Percentiles rank a stretch among this genome's conserved stretches.
Conservation (phyloP, 129 eudicot species). For the Helianthus tuberosus region DNA sequence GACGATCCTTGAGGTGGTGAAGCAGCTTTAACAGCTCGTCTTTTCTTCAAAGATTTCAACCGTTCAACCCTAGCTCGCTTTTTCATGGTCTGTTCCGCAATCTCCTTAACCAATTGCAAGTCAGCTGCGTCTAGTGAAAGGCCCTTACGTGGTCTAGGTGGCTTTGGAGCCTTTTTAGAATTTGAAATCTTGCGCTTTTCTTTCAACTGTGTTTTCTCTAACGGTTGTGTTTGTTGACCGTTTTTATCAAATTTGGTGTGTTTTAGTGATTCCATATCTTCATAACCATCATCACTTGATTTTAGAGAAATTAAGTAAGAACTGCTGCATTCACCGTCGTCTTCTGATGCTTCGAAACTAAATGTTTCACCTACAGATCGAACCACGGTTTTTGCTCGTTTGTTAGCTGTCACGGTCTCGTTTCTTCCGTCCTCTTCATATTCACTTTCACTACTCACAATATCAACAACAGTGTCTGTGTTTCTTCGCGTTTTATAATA, state of each 20-base stretch:
- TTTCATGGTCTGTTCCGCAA: slow-evolving; percentile 69
- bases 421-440: slow-evolving; percentile 34
- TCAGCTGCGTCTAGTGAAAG: slow-evolving; percentile 68
- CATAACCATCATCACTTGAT: slow-evolving; percentile 31
- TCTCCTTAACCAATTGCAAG: slow-evolving; percentile 60
- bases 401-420: slow-evolving; percentile 25
- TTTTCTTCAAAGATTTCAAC: slow-evolving; percentile 62
- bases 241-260: slow-evolving; percentile 42
- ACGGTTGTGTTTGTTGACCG: slow-evolving; percentile 39
- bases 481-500: slow-evolving; percentile 32
- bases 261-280: slow-evolving; percentile 34
- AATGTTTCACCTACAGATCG: slow-evolving; percentile 40
- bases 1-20: slow-evolving; percentile 44
- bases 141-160: slow-evolving; percentile 85
- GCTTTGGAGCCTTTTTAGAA: slow-evolving; percentile 62
- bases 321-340: slow-evolving; percentile 35
- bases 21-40: slow-evolving; percentile 46
- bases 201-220: slow-evolving; percentile 44
- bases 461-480: slow-evolving; percentile 42
- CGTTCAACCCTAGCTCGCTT: slow-evolving; percentile 73
- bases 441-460: slow-evolving; percentile 54
- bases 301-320: slow-evolving; percentile 30
- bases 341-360: slow-evolving; percentile 42
- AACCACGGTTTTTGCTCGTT: slow-evolving; percentile 43
- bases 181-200: slow-evolving; percentile 48